Evolutionary conservation across 2,329 filamentous ascomycete genomes (phyloP).

Genomic region (Thermothelomyces thermophilus): DNA sequence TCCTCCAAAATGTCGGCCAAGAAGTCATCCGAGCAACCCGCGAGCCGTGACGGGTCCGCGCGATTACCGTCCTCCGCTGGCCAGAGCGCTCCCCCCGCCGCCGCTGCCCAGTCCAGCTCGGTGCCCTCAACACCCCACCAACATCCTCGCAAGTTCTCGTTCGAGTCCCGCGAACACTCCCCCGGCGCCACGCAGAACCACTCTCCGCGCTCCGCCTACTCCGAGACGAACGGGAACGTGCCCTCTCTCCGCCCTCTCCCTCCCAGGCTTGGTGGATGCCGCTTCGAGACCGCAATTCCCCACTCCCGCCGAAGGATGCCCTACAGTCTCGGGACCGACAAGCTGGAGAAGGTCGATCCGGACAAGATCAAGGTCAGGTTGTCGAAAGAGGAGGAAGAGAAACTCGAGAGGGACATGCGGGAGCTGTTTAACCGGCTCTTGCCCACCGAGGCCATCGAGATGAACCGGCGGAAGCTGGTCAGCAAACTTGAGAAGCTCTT

Average conservation of each 20-base stretch:
- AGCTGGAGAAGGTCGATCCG: constrained; percentile 63
- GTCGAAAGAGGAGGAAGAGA: constrained; percentile 64
- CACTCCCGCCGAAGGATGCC: constrained; percentile 81
- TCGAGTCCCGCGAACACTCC: constrained; percentile 71
- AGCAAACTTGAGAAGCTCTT: constrained; percentile 81
- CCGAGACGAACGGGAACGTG: constrained; percentile 72
- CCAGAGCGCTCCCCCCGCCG: constrained; percentile 23
- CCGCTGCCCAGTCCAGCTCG: constrained; percentile 64
- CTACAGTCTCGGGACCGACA: constrained; percentile 80
- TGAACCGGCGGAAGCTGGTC: constrained; percentile 69
- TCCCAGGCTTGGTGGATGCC: constrained; percentile 59
- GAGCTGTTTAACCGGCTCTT: constrained; percentile 79
- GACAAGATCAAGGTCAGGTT: constrained; percentile 67
- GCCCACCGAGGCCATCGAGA: constrained; percentile 72
- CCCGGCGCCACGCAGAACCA: constrained; percentile 70
- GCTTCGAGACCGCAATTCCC: constrained; percentile 80
- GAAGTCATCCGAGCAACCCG: constrained; percentile 19
- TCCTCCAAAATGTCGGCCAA: constrained; percentile 41
- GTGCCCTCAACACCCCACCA: constrained; percentile 92
- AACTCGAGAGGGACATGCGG: constrained; percentile 74
- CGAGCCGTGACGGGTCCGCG: constrained; percentile 13
- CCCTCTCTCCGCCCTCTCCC: constrained; percentile 61
- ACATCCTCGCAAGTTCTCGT: constrained; percentile 74
- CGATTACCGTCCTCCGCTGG: constrained; percentile 14
- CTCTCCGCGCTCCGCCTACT: constrained; percentile 84